Conservation (phyloP, 1,139 yeast genomes). For the Kluyveromyces sp. region DNA sequence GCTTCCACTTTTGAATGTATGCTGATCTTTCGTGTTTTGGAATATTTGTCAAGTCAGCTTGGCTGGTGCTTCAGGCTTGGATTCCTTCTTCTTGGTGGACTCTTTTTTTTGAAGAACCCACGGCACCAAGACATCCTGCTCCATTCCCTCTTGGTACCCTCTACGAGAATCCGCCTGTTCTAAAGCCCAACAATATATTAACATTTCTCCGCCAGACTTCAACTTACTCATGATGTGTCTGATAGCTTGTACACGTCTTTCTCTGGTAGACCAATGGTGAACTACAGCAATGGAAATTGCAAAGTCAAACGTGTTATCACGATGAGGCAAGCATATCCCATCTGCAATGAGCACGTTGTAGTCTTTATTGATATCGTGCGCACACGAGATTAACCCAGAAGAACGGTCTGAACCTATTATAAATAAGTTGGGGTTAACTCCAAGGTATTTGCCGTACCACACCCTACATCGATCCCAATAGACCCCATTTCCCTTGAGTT, state of each 20-base stretch:
- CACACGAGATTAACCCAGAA: conserved; percentile 68
- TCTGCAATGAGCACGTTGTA: conserved; percentile 64
- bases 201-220: conserved; percentile 52
- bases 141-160: conserved; percentile 84
- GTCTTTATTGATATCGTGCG: conserved; percentile 38
- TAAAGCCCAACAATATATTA: conserved; percentile 93
- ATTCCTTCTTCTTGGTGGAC: conserved; percentile 8
- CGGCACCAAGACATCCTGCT: conserved; percentile 90
- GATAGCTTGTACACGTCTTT: conserved; percentile 71
- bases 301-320: conserved; percentile 58
- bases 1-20: conserved; percentile 24
- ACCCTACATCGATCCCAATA: conserved; percentile 72
- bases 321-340: conserved; percentile 67
- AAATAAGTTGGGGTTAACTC: conserved; percentile 56
- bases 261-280: conserved; percentile 86
- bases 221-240: conserved; percentile 56
- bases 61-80: conserved; percentile 11
- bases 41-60: conserved; percentile 22
- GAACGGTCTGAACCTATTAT: conserved; percentile 82
- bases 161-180: conserved; percentile 83
- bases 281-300: conserved; percentile 94
- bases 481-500: conserved; percentile 35
- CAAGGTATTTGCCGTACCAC: conserved; percentile 91
- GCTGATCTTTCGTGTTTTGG: conserved; percentile 25
- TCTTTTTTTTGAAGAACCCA: conserved; percentile 66